A percentile compares a stretch with the other conserved stretches of the same genome.
Evolutionary conservation across 2,329 filamentous ascomycete genomes (phyloP).

Genomic region (Stachybotrys echinatus): DNA sequence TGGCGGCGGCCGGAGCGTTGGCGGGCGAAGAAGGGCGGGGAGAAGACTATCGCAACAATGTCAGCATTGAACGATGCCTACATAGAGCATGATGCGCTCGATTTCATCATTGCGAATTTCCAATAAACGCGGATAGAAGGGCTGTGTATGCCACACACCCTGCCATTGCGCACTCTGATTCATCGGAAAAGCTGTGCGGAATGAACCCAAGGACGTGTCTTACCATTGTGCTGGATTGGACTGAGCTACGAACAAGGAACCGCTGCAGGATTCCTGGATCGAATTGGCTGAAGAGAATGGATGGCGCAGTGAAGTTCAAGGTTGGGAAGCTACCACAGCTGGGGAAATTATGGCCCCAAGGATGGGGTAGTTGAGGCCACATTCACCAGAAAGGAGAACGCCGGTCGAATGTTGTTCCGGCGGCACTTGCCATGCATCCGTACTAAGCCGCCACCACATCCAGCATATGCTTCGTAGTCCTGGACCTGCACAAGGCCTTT

Average conservation of each 20-base stretch:
- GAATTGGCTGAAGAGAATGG: constrained; percentile 15
- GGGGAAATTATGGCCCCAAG: constrained; percentile 21
- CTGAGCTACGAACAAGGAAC: constrained; percentile 18
- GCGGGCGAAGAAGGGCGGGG: constrained; percentile 56
- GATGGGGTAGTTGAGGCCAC: constrained; percentile 35
- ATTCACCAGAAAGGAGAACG: constrained; percentile 30
- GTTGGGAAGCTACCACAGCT: constrained; percentile 14
- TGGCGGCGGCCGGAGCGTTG: constrained; percentile 51
- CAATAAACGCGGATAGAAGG: too few relatives aligned
- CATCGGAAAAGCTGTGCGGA: too few relatives aligned
- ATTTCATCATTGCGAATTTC: background rate
- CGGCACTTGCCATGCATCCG: too few relatives aligned
- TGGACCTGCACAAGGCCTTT: too few relatives aligned
- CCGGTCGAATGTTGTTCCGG: constrained; percentile 29
- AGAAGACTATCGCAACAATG: constrained; percentile 41
- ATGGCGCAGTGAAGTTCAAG: constrained; percentile 13
- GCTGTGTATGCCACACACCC: too few relatives aligned
- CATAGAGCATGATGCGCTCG: background rate
- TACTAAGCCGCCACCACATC: background rate
- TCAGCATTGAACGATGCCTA: background rate
- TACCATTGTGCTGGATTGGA: constrained; percentile 25
- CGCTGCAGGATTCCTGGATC: constrained; percentile 26
- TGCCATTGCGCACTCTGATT: too few relatives aligned
- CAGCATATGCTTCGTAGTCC: too few relatives aligned
- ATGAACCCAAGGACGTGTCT: background rate